These are phyloP conservation scores for Colletotrichum paranaense DNA, from an alignment of 2,329 filamentous ascomycete species.

Conservation along the genomic window DNA sequence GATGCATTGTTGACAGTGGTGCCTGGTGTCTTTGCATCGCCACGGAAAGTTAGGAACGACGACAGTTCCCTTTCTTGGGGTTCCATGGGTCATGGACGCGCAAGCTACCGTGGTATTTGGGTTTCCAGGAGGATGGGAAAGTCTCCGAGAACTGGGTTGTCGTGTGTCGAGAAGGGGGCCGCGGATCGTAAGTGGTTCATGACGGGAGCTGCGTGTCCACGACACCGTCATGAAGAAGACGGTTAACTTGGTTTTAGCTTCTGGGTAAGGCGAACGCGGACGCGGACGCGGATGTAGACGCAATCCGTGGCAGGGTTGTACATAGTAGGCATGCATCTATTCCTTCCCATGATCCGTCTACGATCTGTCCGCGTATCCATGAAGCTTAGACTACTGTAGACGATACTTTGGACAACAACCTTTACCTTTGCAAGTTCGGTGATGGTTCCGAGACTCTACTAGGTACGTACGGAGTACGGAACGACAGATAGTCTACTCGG, in stretches of 20 bases:
- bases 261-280: not conserved
- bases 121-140: not conserved
- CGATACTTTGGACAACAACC: not conserved
- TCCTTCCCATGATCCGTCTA: not conserved
- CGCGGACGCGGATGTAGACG: too few species aligned
- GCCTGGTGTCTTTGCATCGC: not conserved
- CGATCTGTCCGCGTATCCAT: not conserved
- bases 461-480: not conserved
- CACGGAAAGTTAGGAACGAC: not conserved
- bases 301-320: not conserved
- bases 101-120: conserved; percentile 1
- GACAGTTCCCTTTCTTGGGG: not conserved
- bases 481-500: not conserved
- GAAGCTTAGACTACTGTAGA: not conserved
- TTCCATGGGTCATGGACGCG: not conserved
- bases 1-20: not conserved
- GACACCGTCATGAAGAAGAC: not conserved
- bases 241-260: not conserved
- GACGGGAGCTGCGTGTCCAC: not conserved
- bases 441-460: conserved; percentile 5
- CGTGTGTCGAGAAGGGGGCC: not conserved
- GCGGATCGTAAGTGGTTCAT: not conserved
- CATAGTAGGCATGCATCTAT: not conserved
- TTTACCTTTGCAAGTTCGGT: not conserved
- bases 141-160: not conserved